Percentiles rank a stretch among this genome's conserved stretches.
These are phyloP conservation scores for Trichoderma harzianum DNA, from an alignment of 2,329 filamentous ascomycete genomes.

Conservation along the genomic window DNA sequence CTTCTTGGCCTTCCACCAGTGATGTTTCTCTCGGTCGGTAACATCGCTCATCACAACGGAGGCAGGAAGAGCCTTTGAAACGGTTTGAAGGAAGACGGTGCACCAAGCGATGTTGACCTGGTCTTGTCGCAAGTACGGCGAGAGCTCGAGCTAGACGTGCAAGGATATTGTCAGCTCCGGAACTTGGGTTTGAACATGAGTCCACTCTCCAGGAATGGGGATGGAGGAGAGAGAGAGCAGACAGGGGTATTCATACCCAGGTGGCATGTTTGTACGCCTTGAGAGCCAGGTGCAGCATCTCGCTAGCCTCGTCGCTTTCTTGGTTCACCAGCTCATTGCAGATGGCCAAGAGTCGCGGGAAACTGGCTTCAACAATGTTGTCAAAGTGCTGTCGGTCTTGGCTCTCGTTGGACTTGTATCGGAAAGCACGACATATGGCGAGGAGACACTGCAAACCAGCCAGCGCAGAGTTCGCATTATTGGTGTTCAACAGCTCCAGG, in stretches of 20 bases:
- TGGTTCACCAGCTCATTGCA: slow-evolving; percentile 87
- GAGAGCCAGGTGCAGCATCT: slow-evolving; percentile 92
- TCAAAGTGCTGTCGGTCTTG: slow-evolving; percentile 80
- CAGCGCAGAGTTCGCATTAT: slow-evolving; percentile 82
- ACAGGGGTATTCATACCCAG: slow-evolving; percentile 57
- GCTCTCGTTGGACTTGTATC: slow-evolving; percentile 82
- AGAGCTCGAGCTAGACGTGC: slow-evolving; percentile 72
- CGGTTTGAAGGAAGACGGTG: slow-evolving; percentile 86
- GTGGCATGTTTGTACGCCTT: slow-evolving; percentile 99
- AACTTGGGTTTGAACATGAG: background rate
- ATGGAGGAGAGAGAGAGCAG: no score
- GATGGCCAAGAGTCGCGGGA: slow-evolving; percentile 81
- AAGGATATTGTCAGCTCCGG: slow-evolving; percentile 25
- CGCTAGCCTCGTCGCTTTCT: slow-evolving; percentile 87
- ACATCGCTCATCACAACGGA: slow-evolving; percentile 78
- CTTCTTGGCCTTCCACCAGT: slow-evolving; percentile 99
- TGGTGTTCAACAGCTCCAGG: slow-evolving; percentile 79
- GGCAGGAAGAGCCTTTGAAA: slow-evolving; percentile 78
- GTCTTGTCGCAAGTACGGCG: slow-evolving; percentile 71
- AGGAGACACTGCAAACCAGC: slow-evolving; percentile 91
- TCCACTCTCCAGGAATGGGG: background rate
- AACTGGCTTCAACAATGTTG: slow-evolving; percentile 87
- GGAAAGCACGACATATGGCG: slow-evolving; percentile 90
- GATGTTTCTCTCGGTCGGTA: slow-evolving; percentile 84
- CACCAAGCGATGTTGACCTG: slow-evolving; percentile 92